These are phyloP conservation scores for Saturnispora quitensis DNA, from an alignment of 805 yeast species.

Conservation along the genomic window DNA sequence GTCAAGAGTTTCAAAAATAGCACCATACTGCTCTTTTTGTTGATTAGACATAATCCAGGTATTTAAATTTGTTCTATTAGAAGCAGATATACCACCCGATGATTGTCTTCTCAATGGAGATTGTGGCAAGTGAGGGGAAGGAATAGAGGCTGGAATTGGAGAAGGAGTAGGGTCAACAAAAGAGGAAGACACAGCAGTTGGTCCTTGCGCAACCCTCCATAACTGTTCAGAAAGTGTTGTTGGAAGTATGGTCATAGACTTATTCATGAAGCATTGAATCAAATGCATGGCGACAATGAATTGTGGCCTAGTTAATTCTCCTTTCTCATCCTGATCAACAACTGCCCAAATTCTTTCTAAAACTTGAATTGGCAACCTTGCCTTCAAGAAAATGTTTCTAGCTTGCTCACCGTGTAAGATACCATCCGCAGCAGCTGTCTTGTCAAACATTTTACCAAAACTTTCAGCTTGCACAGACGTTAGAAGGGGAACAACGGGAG, in stretches of 20 bases:
- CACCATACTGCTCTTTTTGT: constrained; percentile 69
- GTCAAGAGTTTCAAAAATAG: constrained; percentile 72
- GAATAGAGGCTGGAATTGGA: constrained; percentile 9
- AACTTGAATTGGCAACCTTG: constrained; percentile 67
- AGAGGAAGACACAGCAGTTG: constrained; percentile 10
- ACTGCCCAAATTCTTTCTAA: constrained; percentile 85
- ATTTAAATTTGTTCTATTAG: constrained; percentile 18
- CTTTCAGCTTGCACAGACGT: constrained; percentile 49
- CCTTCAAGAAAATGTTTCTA: constrained; percentile 78
- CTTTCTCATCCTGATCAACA: constrained; percentile 69
- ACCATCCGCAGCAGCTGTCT: constrained; percentile 51
- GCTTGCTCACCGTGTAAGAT: constrained; percentile 69
- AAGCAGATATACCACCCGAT: constrained; percentile 7
- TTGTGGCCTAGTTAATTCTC: constrained; percentile 62
- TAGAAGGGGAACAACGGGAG: constrained; percentile 41
- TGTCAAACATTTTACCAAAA: constrained; percentile 65
- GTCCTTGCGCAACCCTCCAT: constrained; percentile 24
- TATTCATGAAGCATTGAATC: constrained; percentile 69
- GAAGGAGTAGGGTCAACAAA: constrained; percentile 14
- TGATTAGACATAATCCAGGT: constrained; percentile 59
- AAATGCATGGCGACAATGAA: constrained; percentile 93
- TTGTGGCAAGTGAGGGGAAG: constrained; percentile 13
- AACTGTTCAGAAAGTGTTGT: constrained; percentile 26
- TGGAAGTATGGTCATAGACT: constrained; percentile 41
- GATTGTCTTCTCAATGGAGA: constrained; percentile 12